These are phyloP conservation scores for Huntiella decipiens DNA, from an alignment of 2,329 filamentous ascomycete genomes.

Conservation along the genomic window DNA sequence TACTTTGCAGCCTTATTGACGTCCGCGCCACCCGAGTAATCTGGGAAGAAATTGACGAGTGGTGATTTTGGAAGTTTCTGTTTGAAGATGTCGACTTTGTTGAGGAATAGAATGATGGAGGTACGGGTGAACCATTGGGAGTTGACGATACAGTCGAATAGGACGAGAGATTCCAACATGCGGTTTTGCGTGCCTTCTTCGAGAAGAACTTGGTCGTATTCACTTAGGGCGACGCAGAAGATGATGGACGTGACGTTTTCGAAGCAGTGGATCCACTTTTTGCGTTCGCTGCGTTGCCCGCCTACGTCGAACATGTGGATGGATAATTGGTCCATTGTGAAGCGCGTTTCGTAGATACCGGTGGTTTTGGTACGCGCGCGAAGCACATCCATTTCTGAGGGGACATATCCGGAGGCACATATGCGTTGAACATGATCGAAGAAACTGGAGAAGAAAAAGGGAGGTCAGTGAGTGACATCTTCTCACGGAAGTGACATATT, in stretches of 20 bases:
- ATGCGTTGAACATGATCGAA: slow-evolving; percentile 86
- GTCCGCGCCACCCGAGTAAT: slow-evolving; percentile 94
- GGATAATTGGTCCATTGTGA: slow-evolving; percentile 95
- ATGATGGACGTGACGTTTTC: slow-evolving; percentile 99
- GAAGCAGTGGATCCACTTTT: slow-evolving; percentile 99
- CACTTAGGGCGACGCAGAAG: slow-evolving; percentile 92
- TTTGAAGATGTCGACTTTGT: slow-evolving; percentile 97
- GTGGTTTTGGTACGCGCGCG: slow-evolving; percentile 95
- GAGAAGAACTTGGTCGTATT: slow-evolving; percentile 92
- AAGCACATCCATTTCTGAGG: slow-evolving; percentile 84
- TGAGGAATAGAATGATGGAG: slow-evolving; percentile 94
- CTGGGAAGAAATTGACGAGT: slow-evolving; percentile 85
- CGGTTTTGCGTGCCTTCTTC: slow-evolving; percentile 99
- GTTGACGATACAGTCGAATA: slow-evolving; percentile 97
- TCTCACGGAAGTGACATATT: background rate
- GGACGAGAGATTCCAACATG: slow-evolving; percentile 94
- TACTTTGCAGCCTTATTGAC: slow-evolving; percentile 98
- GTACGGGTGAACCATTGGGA: slow-evolving; percentile 98
- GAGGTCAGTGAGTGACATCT: background rate
- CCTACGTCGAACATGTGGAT: slow-evolving; percentile 99
- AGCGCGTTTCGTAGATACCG: slow-evolving; percentile 95
- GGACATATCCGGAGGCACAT: slow-evolving; percentile 66
- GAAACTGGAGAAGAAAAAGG: slow-evolving; percentile 41
- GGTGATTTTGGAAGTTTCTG: slow-evolving; percentile 81
- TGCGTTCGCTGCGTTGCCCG: slow-evolving; percentile 87